Base-by-base conservation (phyloP, 2,329 filamentous ascomycete genomes). In the Cladophialophora bantiana region DNA sequence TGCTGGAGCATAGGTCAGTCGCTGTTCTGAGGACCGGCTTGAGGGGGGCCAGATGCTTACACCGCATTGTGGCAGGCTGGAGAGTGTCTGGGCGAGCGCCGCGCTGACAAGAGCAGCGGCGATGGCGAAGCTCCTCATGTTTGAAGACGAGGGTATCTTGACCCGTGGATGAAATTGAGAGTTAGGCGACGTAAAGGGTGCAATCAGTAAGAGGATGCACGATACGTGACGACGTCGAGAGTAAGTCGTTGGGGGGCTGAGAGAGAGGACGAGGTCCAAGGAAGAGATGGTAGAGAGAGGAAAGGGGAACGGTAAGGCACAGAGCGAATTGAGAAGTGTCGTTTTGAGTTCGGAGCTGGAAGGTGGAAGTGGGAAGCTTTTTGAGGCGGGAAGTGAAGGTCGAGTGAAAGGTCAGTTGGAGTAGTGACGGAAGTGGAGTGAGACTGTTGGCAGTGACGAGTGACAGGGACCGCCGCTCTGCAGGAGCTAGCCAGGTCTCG, bases 1-100 rank as follows among this genome's bases (percentile, higher is more conserved):
- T 78, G 73, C 81, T 83, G 68, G 57, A 53, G 40, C 36, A 7
- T 1, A 55, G 13, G 63, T 74, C 61, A 75, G 71, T 59, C 36
- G 38, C 18, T 26, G 32, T 31, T 34, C 18, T 45, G 6, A 32
- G 7, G 36, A 36, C 36, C 38, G 20, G n/a, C 18, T 45, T 42
- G 36, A 26, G 26, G 18, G 26, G 53, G 35, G 48, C 26, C 15
- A 53, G 34, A 32, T 15, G 73, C 74, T 69, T 73, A 76, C 75
- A 68, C 68, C 73, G 66, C 75, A 76, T 59, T 57, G 36, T 50
- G 73, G 72, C 32, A 75, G 63, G 36, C 64, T 54, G 10, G 63
- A 40, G 50, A 70, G 62, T 53, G 52, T 63, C 31, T 75, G 73
- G 20, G 74, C 68, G n/a, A 73, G 56, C 38, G 69, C 66, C 59